These are phyloP conservation scores for Sporothrix dimorphospora DNA, from an alignment of 2,329 filamentous ascomycete genomes.

Conservation along the genomic window DNA sequence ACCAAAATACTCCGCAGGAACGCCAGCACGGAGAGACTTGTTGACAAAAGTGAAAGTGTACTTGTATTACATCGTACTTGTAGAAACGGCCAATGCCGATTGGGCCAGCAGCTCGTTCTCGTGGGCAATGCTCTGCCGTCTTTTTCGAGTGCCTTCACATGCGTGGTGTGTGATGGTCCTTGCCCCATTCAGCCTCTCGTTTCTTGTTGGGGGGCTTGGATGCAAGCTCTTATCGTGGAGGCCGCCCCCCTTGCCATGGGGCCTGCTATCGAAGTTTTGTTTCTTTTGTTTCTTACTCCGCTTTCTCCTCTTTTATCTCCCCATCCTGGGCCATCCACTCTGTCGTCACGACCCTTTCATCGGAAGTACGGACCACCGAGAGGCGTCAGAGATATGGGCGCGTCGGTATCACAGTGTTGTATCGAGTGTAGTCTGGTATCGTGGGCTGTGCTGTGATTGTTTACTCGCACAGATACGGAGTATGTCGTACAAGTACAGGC, in stretches of 20 bases:
- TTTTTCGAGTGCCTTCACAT: background rate
- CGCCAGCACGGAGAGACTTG: background rate
- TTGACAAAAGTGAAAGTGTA: too few species aligned
- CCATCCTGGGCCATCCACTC: background rate
- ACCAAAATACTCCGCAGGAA: constrained; percentile 11
- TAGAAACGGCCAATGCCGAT: background rate
- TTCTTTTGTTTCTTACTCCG: background rate
- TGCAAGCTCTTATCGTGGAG: constrained; percentile 7
- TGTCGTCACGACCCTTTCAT: background rate
- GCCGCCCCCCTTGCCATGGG: background rate
- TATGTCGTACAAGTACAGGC: background rate
- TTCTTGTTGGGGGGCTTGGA: background rate
- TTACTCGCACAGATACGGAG: background rate
- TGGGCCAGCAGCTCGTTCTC: background rate
- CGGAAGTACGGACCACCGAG: background rate
- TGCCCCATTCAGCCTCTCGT: background rate
- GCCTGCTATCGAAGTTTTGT: background rate
- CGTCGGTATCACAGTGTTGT: background rate
- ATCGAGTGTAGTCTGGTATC: background rate
- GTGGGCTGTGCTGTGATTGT: too few species aligned
- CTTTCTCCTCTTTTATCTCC: background rate
- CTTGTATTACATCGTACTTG: too few species aligned
- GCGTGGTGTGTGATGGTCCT: background rate
- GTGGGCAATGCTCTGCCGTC: too few species aligned
- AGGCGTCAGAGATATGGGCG: background rate